phyloP scores from a whole-genome alignment of 345 rosid genomes.

The Brassica nigra region DNA sequence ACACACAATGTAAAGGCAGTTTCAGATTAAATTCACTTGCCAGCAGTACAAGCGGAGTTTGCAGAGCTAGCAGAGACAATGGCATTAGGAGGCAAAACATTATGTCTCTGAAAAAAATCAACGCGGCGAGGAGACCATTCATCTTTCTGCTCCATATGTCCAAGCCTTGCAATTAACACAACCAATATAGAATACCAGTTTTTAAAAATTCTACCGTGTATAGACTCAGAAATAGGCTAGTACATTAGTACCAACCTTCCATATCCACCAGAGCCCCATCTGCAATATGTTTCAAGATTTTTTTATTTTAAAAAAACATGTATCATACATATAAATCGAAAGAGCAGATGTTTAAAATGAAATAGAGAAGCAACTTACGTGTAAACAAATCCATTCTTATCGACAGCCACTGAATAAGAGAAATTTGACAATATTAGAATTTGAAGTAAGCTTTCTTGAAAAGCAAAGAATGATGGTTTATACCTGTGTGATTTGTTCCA shows the following conservation, averaged over 20 bases:
- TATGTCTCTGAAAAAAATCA: constrained; percentile 72
- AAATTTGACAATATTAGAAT: constrained; percentile 20
- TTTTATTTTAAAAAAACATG: background rate
- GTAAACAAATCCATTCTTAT: constrained; percentile 86
- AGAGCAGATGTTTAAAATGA: background rate
- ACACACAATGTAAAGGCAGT: background rate
- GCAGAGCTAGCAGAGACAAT: constrained; percentile 80
- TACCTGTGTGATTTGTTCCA: constrained; percentile 97
- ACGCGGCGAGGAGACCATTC: constrained; percentile 95
- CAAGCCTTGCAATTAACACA: constrained; percentile 62
- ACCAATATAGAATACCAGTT: constrained; percentile 24
- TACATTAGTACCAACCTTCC: constrained; percentile 69
- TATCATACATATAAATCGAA: background rate
- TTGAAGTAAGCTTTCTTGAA: background rate
- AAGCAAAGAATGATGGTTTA: background rate
- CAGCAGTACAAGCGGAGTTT: constrained; percentile 96
- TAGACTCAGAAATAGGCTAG: background rate
- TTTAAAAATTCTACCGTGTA: background rate
- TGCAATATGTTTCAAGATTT: constrained; percentile 40
- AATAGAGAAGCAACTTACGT: constrained; percentile 60
- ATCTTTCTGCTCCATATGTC: constrained; percentile 98
- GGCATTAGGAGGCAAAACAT: constrained; percentile 77
- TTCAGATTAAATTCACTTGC: constrained; percentile 41
- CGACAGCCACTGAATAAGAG: constrained; percentile 75
- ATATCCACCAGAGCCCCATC: constrained; percentile 99